Evolutionary conservation across 2,329 filamentous ascomycete genomes (phyloP), one percentile per base, ranked within the genome.

Genomic region (Zymoseptoria crescenta): DNA sequence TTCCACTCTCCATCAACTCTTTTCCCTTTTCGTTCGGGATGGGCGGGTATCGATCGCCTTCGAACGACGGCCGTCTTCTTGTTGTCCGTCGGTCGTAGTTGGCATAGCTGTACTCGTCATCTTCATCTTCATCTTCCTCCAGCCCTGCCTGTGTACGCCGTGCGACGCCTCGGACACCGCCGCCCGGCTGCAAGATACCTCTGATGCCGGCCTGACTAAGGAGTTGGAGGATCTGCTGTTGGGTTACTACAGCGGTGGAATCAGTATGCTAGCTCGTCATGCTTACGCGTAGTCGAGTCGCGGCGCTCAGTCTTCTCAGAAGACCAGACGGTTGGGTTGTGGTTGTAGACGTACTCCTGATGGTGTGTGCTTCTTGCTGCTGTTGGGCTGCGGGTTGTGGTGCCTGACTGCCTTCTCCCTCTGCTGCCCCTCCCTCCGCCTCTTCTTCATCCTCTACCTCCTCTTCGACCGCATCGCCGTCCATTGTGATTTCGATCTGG

Each of bases 1-100:
- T 79, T 1, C 93, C 93, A 29, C 86, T 87, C 48, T 84, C 80
- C 91, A 97, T 96, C 62, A 97, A 77, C 66, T 87, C 83, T 54
- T 75, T 79, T 7, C 94, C 93, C 62, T 84, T 81, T 9, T 88
- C 84, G 68, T 87, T 96, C 0, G 93, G 93, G 0, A 96, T 85
- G 67, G 88, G 88, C n/a, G 92, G 90, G 60, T 92, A 92, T 51
- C 83, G 76, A 62, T 85, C 73, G 20, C 69, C 72, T 4, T 68
- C 62, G 6, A 76, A 72, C 19, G 75, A 75, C 61, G 73, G 73
- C 56, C 81, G 77, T 52, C 80, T 75, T 35, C 78, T 72, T 49
- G 79, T 74, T 66, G 78, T 76, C 54, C 78, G 74, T 55, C 74
- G 69, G 5, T 74, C 74, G 72, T 65, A 75, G 68, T 71, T 71